A percentile compares a stretch with the other conserved stretches of the same genome.
Evolutionary conservation across 768 basidiomycete genomes (phyloP).

Genomic region (Boletus rubescentipes): DNA sequence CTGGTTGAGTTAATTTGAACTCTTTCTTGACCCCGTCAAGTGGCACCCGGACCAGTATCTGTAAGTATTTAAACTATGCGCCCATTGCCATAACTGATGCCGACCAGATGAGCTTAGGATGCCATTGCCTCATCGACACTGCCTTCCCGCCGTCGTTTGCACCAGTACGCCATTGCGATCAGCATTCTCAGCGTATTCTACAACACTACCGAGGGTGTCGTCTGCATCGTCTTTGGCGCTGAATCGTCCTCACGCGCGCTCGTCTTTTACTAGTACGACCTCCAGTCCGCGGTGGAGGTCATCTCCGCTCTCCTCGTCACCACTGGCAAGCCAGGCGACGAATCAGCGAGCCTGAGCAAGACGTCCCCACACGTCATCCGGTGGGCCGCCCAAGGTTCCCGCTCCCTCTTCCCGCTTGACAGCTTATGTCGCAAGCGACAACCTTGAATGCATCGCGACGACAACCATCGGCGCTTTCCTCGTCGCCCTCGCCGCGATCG

Average conservation of each 20-base stretch:
- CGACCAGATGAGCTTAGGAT: no score
- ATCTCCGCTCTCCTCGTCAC: constrained; percentile 44
- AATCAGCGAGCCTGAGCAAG: constrained; percentile 10
- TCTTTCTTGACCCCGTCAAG: no score
- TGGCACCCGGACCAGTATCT: no score
- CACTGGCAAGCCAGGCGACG: constrained; percentile 44
- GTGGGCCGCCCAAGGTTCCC: neutral
- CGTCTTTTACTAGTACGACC: constrained; percentile 48
- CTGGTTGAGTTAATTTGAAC: no score
- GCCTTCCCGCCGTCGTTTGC: constrained; percentile 19
- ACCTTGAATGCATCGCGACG: constrained; percentile 39
- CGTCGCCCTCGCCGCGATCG: constrained; percentile 37
- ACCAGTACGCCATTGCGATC: constrained; percentile 41
- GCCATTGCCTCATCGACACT: constrained; percentile 7
- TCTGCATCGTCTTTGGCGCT: constrained; percentile 44
- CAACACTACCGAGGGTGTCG: constrained; percentile 40
- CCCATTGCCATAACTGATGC: no score
- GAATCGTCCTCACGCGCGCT: constrained; percentile 43
- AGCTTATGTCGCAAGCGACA: neutral
- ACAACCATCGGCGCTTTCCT: constrained; percentile 37
- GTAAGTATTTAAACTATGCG: no score
- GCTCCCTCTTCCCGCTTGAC: no score
- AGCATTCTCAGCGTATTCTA: constrained; percentile 42
- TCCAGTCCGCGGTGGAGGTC: constrained; percentile 49
- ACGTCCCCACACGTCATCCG: constrained; percentile 7